These are phyloP conservation scores for Termitomyces heimii DNA, from an alignment of 768 basidiomycete species.

Conservation along the genomic window DNA sequence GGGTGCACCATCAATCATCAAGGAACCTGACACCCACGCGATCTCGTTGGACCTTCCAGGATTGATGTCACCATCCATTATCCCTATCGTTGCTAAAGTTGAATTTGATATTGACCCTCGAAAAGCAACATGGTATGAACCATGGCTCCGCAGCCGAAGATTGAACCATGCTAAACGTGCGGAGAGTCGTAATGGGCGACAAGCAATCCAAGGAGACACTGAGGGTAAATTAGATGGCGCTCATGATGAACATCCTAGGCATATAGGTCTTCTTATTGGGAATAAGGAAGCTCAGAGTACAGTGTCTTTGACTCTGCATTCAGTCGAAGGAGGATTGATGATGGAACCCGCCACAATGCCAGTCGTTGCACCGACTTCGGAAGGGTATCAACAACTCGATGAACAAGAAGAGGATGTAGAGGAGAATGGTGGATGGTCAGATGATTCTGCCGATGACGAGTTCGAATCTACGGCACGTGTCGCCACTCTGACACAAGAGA, in stretches of 20 bases:
- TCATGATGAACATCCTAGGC: slow-evolving; percentile 25
- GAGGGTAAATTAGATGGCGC: slow-evolving; percentile 16
- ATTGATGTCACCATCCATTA: slow-evolving; percentile 53
- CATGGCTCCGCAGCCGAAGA: slow-evolving; percentile 67
- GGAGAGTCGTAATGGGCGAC: slow-evolving; percentile 31
- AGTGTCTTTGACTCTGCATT: slow-evolving; percentile 19
- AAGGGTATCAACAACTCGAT: slow-evolving; percentile 27
- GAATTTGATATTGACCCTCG: slow-evolving; percentile 90
- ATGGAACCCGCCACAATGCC: background rate
- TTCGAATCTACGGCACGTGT: slow-evolving; percentile 36
- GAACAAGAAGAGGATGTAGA: slow-evolving; percentile 1
- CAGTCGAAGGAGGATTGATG: slow-evolving; percentile 8
- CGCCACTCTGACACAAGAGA: slow-evolving; percentile 22
- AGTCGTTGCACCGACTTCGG: background rate
- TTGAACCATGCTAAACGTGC: slow-evolving; percentile 55
- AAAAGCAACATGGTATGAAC: slow-evolving; percentile 81
- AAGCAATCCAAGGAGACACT: slow-evolving; percentile 14
- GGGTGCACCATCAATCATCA: slow-evolving; percentile 20
- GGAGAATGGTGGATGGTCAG: slow-evolving; percentile 11
- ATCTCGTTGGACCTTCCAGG: slow-evolving; percentile 62
- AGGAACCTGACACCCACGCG: slow-evolving; percentile 29
- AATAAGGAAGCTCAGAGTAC: slow-evolving; percentile 37
- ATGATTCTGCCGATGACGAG: slow-evolving; percentile 24
- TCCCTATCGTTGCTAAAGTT: slow-evolving; percentile 87
- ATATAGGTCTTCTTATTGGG: slow-evolving; percentile 47